Percentiles rank a stretch among this genome's conserved stretches.
phyloP scores from a whole-genome alignment of 2,329 filamentous ascomycete genomes.

The Clathrospora elynae region DNA sequence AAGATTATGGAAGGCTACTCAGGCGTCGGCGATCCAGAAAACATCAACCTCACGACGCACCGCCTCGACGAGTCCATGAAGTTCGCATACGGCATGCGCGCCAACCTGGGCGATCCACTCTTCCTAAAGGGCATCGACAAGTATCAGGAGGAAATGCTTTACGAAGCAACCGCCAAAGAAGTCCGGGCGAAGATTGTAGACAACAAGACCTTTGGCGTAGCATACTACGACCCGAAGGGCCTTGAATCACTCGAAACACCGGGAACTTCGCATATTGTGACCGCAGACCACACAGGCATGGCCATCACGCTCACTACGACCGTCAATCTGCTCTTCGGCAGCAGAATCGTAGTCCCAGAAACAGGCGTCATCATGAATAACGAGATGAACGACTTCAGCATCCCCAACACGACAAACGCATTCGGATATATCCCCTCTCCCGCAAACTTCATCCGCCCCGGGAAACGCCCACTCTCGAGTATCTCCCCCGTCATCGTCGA shows the following conservation, averaged over 20 bases:
- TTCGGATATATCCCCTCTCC: constrained; percentile 84
- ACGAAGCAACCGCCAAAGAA: constrained; percentile 60
- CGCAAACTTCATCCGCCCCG: constrained; percentile 79
- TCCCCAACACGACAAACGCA: constrained; percentile 75
- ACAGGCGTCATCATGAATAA: constrained; percentile 78
- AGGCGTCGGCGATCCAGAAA: constrained; percentile 62
- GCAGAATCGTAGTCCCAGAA: constrained; percentile 75
- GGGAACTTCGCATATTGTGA: constrained; percentile 74
- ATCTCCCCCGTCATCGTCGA: constrained; percentile 82
- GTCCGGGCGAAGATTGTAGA: constrained; percentile 74
- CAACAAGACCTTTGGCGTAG: constrained; percentile 69
- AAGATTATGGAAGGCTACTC: constrained; percentile 83
- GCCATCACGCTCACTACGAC: constrained; percentile 84
- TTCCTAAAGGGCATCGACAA: constrained; percentile 68
- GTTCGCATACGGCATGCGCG: constrained; percentile 79
- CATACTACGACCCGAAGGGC: constrained; percentile 72
- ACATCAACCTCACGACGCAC: constrained; percentile 73
- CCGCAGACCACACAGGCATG: constrained; percentile 74
- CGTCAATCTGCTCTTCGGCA: constrained; percentile 85
- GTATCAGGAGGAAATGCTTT: constrained; percentile 72
- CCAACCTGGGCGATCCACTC: constrained; percentile 79
- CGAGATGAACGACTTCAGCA: constrained; percentile 68
- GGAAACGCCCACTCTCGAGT: constrained; percentile 82
- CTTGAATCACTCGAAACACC: constrained; percentile 71
- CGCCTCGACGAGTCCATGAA: constrained; percentile 85